phyloP scores from a whole-genome alignment of 768 basidiomycete genomes.

The Boletus reticuloceps region DNA sequence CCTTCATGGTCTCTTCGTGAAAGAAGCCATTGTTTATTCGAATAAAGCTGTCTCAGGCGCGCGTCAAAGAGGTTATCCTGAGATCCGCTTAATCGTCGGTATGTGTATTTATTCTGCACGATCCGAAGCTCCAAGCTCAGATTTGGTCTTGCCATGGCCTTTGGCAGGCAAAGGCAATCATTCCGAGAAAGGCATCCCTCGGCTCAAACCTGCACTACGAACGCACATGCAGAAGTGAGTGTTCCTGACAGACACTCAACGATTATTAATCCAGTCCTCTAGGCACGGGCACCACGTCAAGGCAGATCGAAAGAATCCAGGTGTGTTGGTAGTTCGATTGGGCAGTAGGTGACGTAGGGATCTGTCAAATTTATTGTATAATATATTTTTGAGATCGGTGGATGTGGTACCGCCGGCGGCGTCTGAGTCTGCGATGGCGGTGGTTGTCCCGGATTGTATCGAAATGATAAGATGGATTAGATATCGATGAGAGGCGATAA shows the following conservation, averaged over 20 bases:
- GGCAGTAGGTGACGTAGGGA: background rate
- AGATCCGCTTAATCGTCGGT: conserved; percentile 86
- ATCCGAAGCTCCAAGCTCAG: background rate
- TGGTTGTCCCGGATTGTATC: no score
- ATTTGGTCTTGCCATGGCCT: background rate
- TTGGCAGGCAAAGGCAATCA: conserved; percentile 82
- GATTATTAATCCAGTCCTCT: background rate
- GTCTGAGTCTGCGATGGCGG: no score
- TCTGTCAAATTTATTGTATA: background rate
- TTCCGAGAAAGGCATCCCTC: conserved; percentile 70
- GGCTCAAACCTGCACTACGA: conserved; percentile 89
- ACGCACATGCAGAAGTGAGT: conserved; percentile 72
- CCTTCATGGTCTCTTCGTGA: conserved; percentile 89
- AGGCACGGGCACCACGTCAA: conserved; percentile 72
- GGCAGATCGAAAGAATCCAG: conserved; percentile 76
- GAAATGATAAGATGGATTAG: no score
- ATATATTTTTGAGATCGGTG: no score
- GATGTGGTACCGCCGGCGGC: no score
- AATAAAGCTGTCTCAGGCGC: conserved; percentile 63
- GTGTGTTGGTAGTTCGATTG: conserved; percentile 73
- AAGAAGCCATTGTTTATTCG: conserved; percentile 78
- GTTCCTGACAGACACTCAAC: background rate
- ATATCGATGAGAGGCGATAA: no score
- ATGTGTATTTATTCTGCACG: conserved; percentile 23
- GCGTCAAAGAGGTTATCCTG: conserved; percentile 52